Conservation (phyloP, 2,329 filamentous ascomycete genomes). For the Stemphylium beticola region DNA sequence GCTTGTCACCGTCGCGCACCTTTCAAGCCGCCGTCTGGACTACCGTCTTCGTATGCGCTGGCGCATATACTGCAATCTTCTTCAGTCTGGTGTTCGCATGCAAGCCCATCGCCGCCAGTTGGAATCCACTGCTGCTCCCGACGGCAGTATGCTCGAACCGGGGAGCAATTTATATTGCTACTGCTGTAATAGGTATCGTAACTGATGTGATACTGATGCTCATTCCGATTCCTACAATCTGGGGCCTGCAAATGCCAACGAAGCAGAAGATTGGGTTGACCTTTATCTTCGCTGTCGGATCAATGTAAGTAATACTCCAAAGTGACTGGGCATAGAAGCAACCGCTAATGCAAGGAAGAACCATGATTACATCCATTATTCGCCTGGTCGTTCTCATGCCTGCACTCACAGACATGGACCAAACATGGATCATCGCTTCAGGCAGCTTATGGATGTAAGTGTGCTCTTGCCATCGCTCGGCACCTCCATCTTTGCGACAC, state of each 20-base stretch:
- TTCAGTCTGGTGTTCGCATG: slow-evolving; percentile 33
- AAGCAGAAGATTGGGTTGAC: slow-evolving; percentile 27
- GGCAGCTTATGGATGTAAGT: slow-evolving; percentile 22
- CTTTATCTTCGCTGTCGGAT: slow-evolving; percentile 27
- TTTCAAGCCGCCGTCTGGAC: slow-evolving; percentile 21
- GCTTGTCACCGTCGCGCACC: slow-evolving; percentile 13
- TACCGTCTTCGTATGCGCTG: slow-evolving; percentile 24
- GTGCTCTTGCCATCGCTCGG: background rate
- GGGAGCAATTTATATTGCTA: slow-evolving; percentile 29
- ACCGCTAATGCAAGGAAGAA: slow-evolving; percentile 12
- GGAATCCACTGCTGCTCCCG: slow-evolving; percentile 21
- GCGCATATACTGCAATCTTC: slow-evolving; percentile 27
- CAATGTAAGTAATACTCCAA: slow-evolving; percentile 16
- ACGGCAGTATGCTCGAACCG: slow-evolving; percentile 24
- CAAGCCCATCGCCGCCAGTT: slow-evolving; percentile 26
- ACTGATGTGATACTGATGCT: slow-evolving; percentile 27
- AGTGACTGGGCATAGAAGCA: background rate
- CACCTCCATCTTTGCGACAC: background rate
- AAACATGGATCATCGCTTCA: slow-evolving; percentile 21
- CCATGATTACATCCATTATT: slow-evolving; percentile 22
- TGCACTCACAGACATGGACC: slow-evolving; percentile 19
- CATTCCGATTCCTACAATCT: slow-evolving; percentile 27
- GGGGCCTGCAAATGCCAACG: slow-evolving; percentile 24
- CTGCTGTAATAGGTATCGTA: slow-evolving; percentile 25
- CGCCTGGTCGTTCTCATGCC: slow-evolving; percentile 20